Evolutionary conservation across 495 filamentous ascomycete species (phyloP).

Genomic region (Penicillium robsamsonii): DNA sequence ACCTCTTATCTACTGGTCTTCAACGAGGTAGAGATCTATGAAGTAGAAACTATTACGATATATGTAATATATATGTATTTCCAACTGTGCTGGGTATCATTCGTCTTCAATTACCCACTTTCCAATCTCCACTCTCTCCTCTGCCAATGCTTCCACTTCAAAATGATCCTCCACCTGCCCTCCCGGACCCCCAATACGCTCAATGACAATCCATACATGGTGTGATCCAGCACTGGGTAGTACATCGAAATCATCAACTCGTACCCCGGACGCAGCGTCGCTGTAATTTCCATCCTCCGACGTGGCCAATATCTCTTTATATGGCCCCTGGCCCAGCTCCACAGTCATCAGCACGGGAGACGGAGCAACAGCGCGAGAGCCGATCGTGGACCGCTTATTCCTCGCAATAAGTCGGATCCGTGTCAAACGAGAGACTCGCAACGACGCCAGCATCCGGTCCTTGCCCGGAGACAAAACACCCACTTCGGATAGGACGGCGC

Average conservation of each 20-base stretch:
- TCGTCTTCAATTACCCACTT: constrained; percentile 48
- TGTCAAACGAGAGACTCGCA: constrained; percentile 56
- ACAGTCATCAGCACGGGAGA: constrained; percentile 63
- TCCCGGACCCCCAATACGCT: constrained; percentile 60
- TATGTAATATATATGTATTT: neutral
- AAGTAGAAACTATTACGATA: neutral
- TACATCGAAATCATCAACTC: constrained; percentile 70
- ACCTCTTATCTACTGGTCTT: constrained; percentile 10
- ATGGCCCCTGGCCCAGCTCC: constrained; percentile 67
- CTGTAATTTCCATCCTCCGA: constrained; percentile 64
- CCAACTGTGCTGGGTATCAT: constrained; percentile 16
- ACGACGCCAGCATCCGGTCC: constrained; percentile 50
- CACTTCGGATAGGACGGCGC: constrained; percentile 51
- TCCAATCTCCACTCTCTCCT: constrained; percentile 61
- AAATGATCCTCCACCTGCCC: constrained; percentile 54
- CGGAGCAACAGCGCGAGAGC: constrained; percentile 37
- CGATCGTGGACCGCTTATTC: constrained; percentile 38
- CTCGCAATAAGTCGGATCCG: constrained; percentile 54
- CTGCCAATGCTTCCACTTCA: constrained; percentile 67
- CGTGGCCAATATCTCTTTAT: constrained; percentile 57
- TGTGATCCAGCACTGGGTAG: constrained; percentile 49
- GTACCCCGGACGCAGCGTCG: constrained; percentile 64
- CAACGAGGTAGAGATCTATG: constrained; percentile 2
- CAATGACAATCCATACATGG: constrained; percentile 77
- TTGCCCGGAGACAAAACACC: constrained; percentile 51